These are phyloP conservation scores for Inga laurina DNA, from an alignment of 306 rosid species.

Conservation along the genomic window DNA sequence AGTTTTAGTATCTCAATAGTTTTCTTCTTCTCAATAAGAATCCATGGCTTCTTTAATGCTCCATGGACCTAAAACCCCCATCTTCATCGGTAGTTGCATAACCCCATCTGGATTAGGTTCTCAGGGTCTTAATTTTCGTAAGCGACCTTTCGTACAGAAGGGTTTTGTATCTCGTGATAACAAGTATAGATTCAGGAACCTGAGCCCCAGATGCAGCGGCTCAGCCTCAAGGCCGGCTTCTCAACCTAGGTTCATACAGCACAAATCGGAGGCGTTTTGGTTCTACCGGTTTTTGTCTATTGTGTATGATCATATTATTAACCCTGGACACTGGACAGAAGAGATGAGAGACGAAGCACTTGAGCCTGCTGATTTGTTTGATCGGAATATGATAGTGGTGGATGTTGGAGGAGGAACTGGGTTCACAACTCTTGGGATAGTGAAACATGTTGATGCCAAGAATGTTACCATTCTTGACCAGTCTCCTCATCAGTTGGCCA, in stretches of 20 bases:
- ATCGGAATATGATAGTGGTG: constrained; percentile 68
- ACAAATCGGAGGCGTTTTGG: constrained; percentile 88
- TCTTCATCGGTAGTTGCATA: constrained; percentile 39
- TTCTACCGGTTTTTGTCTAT: constrained; percentile 77
- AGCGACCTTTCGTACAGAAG: constrained; percentile 36
- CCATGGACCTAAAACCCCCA: constrained; percentile 54
- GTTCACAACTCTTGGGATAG: constrained; percentile 80
- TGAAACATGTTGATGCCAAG: constrained; percentile 85
- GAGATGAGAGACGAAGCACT: constrained; percentile 93
- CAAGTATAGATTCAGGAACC: constrained; percentile 26
- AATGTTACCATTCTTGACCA: constrained; percentile 85
- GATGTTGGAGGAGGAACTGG: constrained; percentile 95
- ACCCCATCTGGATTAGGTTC: constrained; percentile 52
- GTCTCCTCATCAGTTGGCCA: constrained; percentile 83
- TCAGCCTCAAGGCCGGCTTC: constrained; percentile 72
- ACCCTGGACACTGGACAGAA: constrained; percentile 91
- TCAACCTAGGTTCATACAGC: constrained; percentile 80
- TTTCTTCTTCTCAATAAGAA: not conserved
- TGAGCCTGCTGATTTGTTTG: constrained; percentile 67
- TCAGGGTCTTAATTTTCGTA: constrained; percentile 40
- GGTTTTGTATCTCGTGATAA: constrained; percentile 37
- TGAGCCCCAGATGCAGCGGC: constrained; percentile 52
- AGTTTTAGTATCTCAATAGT: constrained; percentile 3
- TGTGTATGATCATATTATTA: constrained; percentile 76
- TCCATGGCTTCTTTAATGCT: constrained; percentile 51